Evolutionary conservation across 2,329 filamentous ascomycete genomes (phyloP), one percentile per base, ranked within the genome.

Genomic region (Beauveria medogensis): DNA sequence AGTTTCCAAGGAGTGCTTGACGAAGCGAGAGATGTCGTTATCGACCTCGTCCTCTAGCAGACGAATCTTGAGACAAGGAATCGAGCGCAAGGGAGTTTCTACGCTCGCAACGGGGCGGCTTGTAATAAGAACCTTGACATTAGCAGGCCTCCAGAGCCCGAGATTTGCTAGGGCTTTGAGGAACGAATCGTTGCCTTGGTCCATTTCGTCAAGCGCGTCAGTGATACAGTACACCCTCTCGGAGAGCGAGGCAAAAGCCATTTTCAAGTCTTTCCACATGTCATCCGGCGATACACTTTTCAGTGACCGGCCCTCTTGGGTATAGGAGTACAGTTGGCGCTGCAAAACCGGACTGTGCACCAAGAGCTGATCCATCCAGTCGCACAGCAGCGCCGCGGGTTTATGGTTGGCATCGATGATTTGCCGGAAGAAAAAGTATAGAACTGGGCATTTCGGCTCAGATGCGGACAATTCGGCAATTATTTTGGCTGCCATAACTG

Each of bases 121-220:
- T 0, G 79, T 80, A 5, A 79, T 69, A 0, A 79, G 28, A 0
- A 80, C 63, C 61, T 79, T 80, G 61, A 78, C 66, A 8, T 64
- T 67, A 0, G 51, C 56, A 1, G 75, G 70, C 3, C 62, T 64
- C 65, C 66, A 69, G 5, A 67, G 62, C 0, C 72, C 73, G 0
- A 80, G 66, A 0, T 63, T 56, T 1, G 66, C 68, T 0, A 80
- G 65, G 2, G 64, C 54, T 3, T 69, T 52, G 2, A 78, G 62
- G 34, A 79, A 77, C 0, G 62, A 43, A 3, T 73, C 70, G 18
- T 75, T 66, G 0, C 67, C 72, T n/a, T 66, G 44, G 46, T 78
- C 74, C 72, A 80, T 79, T 65, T 81, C 78, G 62, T 81, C 79
- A 2, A 80, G 68, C 0, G 77, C 77, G 62, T 80, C 78, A 0